Base-by-base conservation (phyloP, 345 rosid genomes). In the Dovyalis caffra region DNA sequence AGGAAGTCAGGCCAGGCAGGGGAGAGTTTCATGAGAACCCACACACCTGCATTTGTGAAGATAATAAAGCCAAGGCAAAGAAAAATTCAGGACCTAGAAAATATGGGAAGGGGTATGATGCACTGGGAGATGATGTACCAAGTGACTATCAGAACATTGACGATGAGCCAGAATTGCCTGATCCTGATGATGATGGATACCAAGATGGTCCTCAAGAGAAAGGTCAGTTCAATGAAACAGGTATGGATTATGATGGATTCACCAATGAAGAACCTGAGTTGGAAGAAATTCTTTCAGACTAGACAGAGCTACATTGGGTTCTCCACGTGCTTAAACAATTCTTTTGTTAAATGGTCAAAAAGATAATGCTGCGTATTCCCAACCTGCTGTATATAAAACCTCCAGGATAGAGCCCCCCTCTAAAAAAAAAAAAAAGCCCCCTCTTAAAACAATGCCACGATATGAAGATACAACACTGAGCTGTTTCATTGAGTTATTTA, bases 1-100 rank as follows among this genome's bases (percentile, higher is more conserved):
- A 89, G 71, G 98, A 95, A 79, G 93, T 88, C 23, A 87, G 95
- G 86, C 87, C 95, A 0, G 98, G 99, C 66, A 89, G 98, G 84
- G 99, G 99, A 62, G 98, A 91, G 84, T 95, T 95, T 84, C 98
- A 93, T 72, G 99, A 95, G 90, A 95, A 95, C 75, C 99, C 99
- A 4, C 77, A 95, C 6, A 57, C 90, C 71, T 95, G 99, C 87
- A 88, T 95, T 74, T 95, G 99, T 63, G 92, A 89, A 83, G 88
- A 86, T 71, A 73, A 87, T 1, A 80, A 81, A 66, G 90, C 85
- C 56, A 86, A 83, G 78, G 81, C 81, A 45, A 86, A 72, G 69
- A 77, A 72, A 35, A 80, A 78, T 66, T 61, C 80, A 23, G 71
- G 69, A 62, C 71, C 77, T 12, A 89, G 87, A 77, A 92, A 90